Evolutionary conservation across 164 flowering plant genomes (phyloP).

Genomic region (Brasenia schreberi): DNA sequence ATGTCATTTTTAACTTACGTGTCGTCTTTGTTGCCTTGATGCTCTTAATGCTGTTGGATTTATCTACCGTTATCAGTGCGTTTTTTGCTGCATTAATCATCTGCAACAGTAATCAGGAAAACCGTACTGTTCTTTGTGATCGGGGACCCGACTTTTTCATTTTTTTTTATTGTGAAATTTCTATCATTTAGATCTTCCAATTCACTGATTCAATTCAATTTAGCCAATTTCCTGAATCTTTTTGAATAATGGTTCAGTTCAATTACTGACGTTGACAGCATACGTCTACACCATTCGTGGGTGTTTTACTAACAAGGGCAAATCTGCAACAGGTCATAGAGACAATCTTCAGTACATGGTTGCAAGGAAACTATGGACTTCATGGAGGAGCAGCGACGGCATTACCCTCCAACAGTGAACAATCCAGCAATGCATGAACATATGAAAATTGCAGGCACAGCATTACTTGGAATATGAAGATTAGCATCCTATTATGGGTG

Average conservation of each 20-base stretch:
- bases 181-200: not conserved
- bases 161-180: too few species aligned
- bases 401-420: constrained; percentile 47
- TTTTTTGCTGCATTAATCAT: too few species aligned
- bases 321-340: constrained; percentile 37
- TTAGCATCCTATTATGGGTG: constrained; percentile 32
- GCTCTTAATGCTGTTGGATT: too few species aligned
- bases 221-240: too few species aligned
- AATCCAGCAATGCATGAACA: constrained; percentile 45
- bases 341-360: constrained; percentile 45
- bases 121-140: too few species aligned
- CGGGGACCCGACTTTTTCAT: too few species aligned
- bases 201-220: too few species aligned
- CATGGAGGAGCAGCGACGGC: constrained; percentile 31
- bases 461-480: constrained; percentile 28
- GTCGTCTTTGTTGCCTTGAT: too few species aligned
- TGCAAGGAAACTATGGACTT: constrained; percentile 50
- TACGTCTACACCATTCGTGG: not conserved
- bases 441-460: constrained; percentile 35
- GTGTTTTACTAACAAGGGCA: not conserved
- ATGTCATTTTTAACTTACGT: too few species aligned
- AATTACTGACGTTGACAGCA: not conserved
- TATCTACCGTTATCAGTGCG: too few species aligned
- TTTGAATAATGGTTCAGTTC: too few species aligned
- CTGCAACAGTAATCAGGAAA: too few species aligned